Evolutionary conservation across 2,329 filamentous ascomycete species (phyloP), one percentile per base, ranked within the genome.

Genomic region (Fusarium sp.): DNA sequence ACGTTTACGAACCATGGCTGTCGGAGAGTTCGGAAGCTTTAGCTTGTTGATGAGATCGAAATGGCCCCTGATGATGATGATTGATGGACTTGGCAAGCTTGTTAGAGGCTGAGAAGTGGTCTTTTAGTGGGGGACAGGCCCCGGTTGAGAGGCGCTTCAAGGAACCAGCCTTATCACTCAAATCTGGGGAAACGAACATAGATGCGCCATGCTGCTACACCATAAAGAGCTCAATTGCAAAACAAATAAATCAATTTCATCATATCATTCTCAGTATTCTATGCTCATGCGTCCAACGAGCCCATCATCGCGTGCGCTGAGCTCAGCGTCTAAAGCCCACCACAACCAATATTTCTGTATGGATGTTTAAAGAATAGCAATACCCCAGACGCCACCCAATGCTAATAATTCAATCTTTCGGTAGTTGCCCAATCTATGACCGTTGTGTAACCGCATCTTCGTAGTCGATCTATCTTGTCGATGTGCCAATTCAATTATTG

Each of bases 1-100:
- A 22, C 78, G 77, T 64, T 77, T 76, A 22, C 77, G 77, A 59
- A 77, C 62, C 76, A 79, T 79, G 58, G 62, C 45, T 53, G 47
- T 46, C 62, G 70, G 66, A 71, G 65, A 43, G 46, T 59, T 63
- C 65, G 56, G 68, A 63, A 44, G 30, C 15, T 59, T 52, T 54
- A 44, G 49, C 50, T 53, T 53, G 52, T 53, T 63, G 61, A 53
- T 71, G 51, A 69, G 59, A 68, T 69, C 44, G 40, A 27, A 59
- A 24, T 30, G 43, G 30, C 68, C 68, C 63, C 54, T 57, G 32
- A 29, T 61, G 50, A 72, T 70, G 65, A 72, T 58, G 56, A 56
- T 72, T 40, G 45, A 59, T 59, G 43, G 63, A 67, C 67, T 59
- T 67, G 62, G 68, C 66, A 27, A 25, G 30, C 45, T 44, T 67